phyloP scores from a whole-genome alignment of 768 basidiomycete species.

The Termitomyces sp. region DNA sequence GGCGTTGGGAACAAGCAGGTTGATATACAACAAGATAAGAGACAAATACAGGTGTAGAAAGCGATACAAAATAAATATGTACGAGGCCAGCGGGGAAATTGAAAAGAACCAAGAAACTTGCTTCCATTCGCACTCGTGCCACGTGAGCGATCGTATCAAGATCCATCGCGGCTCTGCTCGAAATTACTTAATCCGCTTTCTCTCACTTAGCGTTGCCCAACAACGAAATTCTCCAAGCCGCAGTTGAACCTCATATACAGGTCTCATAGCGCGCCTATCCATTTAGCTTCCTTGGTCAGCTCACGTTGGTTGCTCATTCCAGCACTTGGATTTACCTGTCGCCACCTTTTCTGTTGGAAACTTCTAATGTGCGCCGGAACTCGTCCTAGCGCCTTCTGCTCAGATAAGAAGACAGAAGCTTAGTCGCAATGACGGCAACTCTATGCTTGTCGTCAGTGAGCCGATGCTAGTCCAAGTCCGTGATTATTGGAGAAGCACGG shows the following conservation, averaged over 20 bases:
- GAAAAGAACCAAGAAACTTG: slow-evolving; percentile 16
- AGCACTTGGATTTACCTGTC: slow-evolving; percentile 5
- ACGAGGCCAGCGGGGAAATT: slow-evolving; percentile 9
- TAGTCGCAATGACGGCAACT: slow-evolving; percentile 9
- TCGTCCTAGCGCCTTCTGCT: slow-evolving; percentile 3
- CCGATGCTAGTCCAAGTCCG: slow-evolving; percentile 13
- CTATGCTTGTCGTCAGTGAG: slow-evolving; percentile 6
- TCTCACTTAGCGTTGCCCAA: not conserved
- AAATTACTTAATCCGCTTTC: not conserved
- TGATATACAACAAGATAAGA: slow-evolving; percentile 15
- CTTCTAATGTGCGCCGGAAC: slow-evolving; percentile 16
- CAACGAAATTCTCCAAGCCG: no score
- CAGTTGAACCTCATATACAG: not conserved
- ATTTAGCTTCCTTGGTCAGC: not conserved
- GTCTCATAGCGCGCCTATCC: not conserved
- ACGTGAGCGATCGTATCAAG: slow-evolving; percentile 19
- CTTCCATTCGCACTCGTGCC: slow-evolving; percentile 18
- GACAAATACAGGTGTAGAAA: slow-evolving; percentile 11
- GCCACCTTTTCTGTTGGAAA: slow-evolving; percentile 12
- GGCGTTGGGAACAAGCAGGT: slow-evolving; percentile 14
- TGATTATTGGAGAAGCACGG: slow-evolving; percentile 17
- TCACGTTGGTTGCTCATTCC: not conserved
- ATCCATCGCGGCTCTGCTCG: slow-evolving; percentile 6
- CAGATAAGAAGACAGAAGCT: slow-evolving; percentile 9
- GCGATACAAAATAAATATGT: slow-evolving; percentile 16